Percentiles rank a stretch among this genome's conserved stretches.
Conservation (phyloP, 192 early-diverging fungal genomes). For the Kappamyces sp. region DNA sequence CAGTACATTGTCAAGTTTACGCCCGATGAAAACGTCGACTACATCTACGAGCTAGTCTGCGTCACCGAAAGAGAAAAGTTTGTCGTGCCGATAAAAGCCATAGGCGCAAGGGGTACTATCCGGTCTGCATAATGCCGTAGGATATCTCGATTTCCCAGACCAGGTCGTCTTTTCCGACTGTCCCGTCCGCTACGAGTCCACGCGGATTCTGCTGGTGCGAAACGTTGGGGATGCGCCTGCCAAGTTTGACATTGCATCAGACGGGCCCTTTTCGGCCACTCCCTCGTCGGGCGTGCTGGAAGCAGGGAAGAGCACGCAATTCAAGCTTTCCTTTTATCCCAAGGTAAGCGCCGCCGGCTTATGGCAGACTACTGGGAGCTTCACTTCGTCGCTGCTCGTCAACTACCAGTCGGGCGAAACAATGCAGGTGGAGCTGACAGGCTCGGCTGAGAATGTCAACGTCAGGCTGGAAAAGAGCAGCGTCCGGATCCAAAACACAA, state of each 20-base stretch:
- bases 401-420: slow-evolving; percentile 49
- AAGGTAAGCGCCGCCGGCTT: slow-evolving; percentile 24
- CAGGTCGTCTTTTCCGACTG: slow-evolving; percentile 37
- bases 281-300: slow-evolving; percentile 40
- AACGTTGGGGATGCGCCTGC: slow-evolving; percentile 51
- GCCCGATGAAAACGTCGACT: slow-evolving; percentile 51
- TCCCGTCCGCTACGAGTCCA: slow-evolving; percentile 36
- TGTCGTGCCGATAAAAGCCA: slow-evolving; percentile 44
- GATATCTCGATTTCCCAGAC: slow-evolving; percentile 52
- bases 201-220: slow-evolving; percentile 42
- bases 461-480: slow-evolving; percentile 46
- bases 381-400: slow-evolving; percentile 28
- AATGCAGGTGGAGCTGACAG: slow-evolving; percentile 28
- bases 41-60: slow-evolving; percentile 49
- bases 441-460: slow-evolving; percentile 44
- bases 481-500: slow-evolving; percentile 47
- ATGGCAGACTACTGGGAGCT: slow-evolving; percentile 40
- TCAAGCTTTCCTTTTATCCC: slow-evolving; percentile 42
- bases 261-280: slow-evolving; percentile 32
- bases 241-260: slow-evolving; percentile 35
- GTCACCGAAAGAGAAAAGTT: slow-evolving; percentile 56
- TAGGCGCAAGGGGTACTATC: slow-evolving; percentile 44
- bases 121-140: slow-evolving; percentile 17
- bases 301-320: slow-evolving; percentile 36
- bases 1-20: slow-evolving; percentile 47